Base-by-base conservation (phyloP, 495 filamentous ascomycete genomes). In the Acidomyces sp. region DNA sequence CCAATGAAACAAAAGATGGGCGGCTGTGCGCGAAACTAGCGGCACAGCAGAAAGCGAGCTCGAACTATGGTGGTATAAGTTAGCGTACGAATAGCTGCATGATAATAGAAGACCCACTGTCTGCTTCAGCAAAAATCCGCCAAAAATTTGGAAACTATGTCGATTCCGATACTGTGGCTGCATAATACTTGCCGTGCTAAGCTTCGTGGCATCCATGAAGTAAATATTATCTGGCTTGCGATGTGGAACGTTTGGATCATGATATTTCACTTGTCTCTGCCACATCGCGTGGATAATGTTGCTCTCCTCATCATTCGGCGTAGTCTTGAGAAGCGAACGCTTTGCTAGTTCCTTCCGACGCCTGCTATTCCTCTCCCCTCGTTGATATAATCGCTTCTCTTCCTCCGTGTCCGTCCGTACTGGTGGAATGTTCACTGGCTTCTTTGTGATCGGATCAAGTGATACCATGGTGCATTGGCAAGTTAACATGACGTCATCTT, bases 91-190 rank as follows among this genome's bases (percentile, higher is more conserved):
- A 34, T 11, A 29, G 26, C 9, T n/a, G 26, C 7, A 7, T 34
- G 32, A 87, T 3, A n/a, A n/a, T n/a, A n/a, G n/a, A n/a, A n/a
- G n/a, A n/a, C n/a, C n/a, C 26, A 9, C 26, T 13, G 80, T 80
- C 46, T 79, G 73, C 55, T 85, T 85, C 0, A 92, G 67, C 0
- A 88, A 72, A 57, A 83, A 87, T 15, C 84, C 84, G 17, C 84
- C 84, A 53, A 88, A 92, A 36, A 92, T 85, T 82, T 85, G 86
- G 64, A 85, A 86, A 51, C 82, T 79, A 62, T 88, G 82, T 12
- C 82, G 67, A 58, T 88, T 88, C 24, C 83, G 76, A 54, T 84
- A 75, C 58, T 88, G 83, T 3, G 84, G 84, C 51, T 87, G 82
- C 84, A 92, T 92, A 41, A 92, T 85, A 51, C 71, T 71, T 4